Percentiles rank a stretch among this genome's conserved stretches.
phyloP scores from a whole-genome alignment of 1,284 basidiomycete species.

The Ganoderma resinaceum region DNA sequence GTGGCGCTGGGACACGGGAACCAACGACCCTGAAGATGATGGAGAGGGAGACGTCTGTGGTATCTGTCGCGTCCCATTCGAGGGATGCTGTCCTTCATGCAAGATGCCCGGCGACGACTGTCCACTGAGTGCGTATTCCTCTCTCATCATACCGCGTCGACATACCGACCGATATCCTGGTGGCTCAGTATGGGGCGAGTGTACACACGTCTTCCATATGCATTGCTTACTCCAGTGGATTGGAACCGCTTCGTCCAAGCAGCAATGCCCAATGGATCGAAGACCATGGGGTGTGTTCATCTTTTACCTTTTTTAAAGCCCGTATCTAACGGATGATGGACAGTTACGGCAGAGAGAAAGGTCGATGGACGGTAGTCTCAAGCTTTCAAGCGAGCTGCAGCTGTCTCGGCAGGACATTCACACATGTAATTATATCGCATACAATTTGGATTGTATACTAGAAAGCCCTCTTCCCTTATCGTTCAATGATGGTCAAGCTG shows the following conservation, averaged over 20 bases:
- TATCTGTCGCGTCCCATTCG: slow-evolving; percentile 91
- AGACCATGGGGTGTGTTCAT: slow-evolving; percentile 85
- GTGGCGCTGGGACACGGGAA: slow-evolving; percentile 85
- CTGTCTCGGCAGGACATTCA: neutral
- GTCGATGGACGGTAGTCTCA: slow-evolving; percentile 30
- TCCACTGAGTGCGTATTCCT: slow-evolving; percentile 78
- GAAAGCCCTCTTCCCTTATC: neutral
- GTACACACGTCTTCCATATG: slow-evolving; percentile 95
- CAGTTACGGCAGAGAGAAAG: slow-evolving; percentile 48
- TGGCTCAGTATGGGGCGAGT: slow-evolving; percentile 89
- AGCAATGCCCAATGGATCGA: slow-evolving; percentile 95
- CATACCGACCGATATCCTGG: slow-evolving; percentile 4
- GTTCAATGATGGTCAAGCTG: neutral
- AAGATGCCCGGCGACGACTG: slow-evolving; percentile 97
- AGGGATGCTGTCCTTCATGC: slow-evolving; percentile 92
- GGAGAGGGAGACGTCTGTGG: slow-evolving; percentile 86
- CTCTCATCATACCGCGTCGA: neutral
- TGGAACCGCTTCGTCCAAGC: slow-evolving; percentile 83
- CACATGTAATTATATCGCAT: slow-evolving; percentile 29
- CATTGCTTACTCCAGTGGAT: slow-evolving; percentile 97
- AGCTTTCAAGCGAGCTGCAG: neutral
- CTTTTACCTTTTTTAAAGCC: neutral
- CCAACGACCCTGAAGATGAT: slow-evolving; percentile 42
- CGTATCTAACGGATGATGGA: neutral
- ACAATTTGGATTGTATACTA: slow-evolving; percentile 17